Percentiles rank a stretch among this genome's conserved stretches.
Conservation (phyloP, 129 eudicot genomes). For the Helianthus tuberosus region DNA sequence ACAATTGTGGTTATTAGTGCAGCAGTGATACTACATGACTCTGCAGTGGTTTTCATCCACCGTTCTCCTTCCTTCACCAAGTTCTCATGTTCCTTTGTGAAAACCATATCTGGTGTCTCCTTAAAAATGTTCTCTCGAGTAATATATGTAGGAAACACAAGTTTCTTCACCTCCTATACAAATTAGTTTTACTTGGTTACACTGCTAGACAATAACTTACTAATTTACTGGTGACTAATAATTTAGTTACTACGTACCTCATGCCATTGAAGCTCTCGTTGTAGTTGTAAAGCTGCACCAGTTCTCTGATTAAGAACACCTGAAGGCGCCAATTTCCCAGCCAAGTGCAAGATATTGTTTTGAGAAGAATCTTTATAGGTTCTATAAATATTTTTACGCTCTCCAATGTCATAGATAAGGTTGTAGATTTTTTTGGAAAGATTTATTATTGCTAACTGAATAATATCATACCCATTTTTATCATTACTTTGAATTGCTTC, state of each 20-base stretch:
- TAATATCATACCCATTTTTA: constrained; percentile 12
- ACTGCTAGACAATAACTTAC: neutral
- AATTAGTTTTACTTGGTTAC: neutral
- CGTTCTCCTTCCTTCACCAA: constrained; percentile 30
- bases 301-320: neutral
- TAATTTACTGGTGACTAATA: neutral
- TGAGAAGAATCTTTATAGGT: constrained; percentile 10
- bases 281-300: constrained; percentile 38
- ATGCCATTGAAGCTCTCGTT: constrained; percentile 35
- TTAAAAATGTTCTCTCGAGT: constrained; percentile 17
- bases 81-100: constrained; percentile 16
- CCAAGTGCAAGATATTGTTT: constrained; percentile 37
- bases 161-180: constrained; percentile 25
- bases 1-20: constrained; percentile 11
- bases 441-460: constrained; percentile 23
- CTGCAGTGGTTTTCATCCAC: constrained; percentile 34
- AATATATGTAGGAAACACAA: constrained; percentile 11
- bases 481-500: neutral
- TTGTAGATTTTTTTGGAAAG: constrained; percentile 27
- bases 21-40: constrained; percentile 33
- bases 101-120: constrained; percentile 31
- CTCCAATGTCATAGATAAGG: constrained; percentile 17
- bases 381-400: constrained; percentile 6
- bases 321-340: constrained; percentile 17
- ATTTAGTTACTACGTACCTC: constrained; percentile 14